Evolutionary conservation across 2,329 filamentous ascomycete genomes (phyloP).

Genomic region (Microsporum audouinii): DNA sequence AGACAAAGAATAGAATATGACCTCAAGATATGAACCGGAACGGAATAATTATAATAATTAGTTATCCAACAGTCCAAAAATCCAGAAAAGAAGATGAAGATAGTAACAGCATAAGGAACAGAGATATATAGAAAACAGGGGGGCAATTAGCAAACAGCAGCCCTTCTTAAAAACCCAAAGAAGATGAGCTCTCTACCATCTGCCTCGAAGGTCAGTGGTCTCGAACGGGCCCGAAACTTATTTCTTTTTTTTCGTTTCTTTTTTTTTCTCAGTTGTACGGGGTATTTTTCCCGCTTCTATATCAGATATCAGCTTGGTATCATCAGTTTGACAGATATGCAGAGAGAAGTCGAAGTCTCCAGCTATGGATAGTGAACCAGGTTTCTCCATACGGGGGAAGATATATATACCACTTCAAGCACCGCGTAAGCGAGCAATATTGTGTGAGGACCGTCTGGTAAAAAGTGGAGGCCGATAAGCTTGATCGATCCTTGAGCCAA

Average conservation of each 20-base stretch:
- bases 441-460: background rate
- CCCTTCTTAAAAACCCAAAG: background rate
- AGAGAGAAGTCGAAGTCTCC: no score
- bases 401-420: background rate
- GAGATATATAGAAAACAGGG: background rate
- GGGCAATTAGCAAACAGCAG: background rate
- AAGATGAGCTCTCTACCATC: background rate
- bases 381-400: background rate
- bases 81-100: background rate
- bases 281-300: background rate
- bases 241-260: background rate
- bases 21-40: background rate
- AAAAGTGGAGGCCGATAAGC: background rate
- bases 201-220: background rate
- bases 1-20: background rate
- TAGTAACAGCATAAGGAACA: background rate
- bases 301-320: no score
- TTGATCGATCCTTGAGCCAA: background rate
- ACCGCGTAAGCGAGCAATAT: background rate
- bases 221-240: background rate
- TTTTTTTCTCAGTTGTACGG: background rate
- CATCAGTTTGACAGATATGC: no score
- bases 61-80: background rate
- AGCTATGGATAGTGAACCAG: no score
- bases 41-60: background rate